A percentile compares a stretch with the other conserved stretches of the same genome.
Conservation (phyloP, 2,329 filamentous ascomycete genomes). For the Catunica adiposa region DNA sequence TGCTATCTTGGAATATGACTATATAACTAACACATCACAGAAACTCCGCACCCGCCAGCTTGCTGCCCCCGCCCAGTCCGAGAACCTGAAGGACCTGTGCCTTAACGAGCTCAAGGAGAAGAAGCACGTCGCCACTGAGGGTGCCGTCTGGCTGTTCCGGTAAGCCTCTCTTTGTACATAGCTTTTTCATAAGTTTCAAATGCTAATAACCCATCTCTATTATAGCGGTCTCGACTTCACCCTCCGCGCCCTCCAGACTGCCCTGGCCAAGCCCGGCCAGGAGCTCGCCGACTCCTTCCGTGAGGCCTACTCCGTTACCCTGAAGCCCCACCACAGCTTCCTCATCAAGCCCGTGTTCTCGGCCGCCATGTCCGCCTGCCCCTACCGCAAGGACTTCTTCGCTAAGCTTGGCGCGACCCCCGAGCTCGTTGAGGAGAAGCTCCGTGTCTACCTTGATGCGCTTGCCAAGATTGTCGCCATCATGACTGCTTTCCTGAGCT, state of each 20-base stretch:
- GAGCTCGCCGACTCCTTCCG: slow-evolving; percentile 83
- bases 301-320: slow-evolving; percentile 63
- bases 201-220: slow-evolving; percentile 10
- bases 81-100: slow-evolving; percentile 70
- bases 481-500: slow-evolving; percentile 42
- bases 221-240: slow-evolving; percentile 85
- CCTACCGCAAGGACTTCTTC: slow-evolving; percentile 90
- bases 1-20: slow-evolving; percentile 15
- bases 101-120: slow-evolving; percentile 76
- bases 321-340: slow-evolving; percentile 84
- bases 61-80: slow-evolving; percentile 61
- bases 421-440: slow-evolving; percentile 42
- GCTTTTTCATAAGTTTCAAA: background rate
- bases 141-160: slow-evolving; percentile 80
- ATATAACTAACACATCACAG: slow-evolving; percentile 29
- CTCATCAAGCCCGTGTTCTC: slow-evolving; percentile 83
- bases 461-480: slow-evolving; percentile 67
- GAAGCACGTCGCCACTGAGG: slow-evolving; percentile 78
- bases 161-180: slow-evolving; percentile 26
- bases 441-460: slow-evolving; percentile 57
- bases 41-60: slow-evolving; percentile 78
- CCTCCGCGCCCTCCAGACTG: slow-evolving; percentile 62
- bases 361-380: slow-evolving; percentile 81
- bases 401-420: slow-evolving; percentile 59
- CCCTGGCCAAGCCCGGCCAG: slow-evolving; percentile 48